phyloP scores from a whole-genome alignment of 1,284 basidiomycete genomes.

The Phaffia rhodozyma region DNA sequence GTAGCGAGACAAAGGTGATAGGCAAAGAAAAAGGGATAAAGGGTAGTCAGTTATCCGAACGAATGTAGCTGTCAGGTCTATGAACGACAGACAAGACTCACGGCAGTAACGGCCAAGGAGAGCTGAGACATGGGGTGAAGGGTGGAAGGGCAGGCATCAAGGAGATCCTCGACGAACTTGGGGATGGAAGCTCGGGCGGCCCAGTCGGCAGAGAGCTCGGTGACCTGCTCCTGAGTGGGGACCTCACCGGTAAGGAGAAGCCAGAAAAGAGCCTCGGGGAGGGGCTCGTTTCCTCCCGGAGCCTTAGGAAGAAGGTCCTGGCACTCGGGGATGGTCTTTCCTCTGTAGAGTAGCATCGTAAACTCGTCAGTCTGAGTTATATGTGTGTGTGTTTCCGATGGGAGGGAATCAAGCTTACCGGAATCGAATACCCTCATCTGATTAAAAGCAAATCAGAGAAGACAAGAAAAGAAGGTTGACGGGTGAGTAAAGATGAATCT shows the following conservation, averaged over 20 bases:
- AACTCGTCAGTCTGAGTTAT: no score
- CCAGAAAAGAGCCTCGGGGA: constrained; percentile 94
- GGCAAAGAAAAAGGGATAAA: not conserved
- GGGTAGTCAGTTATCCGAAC: not conserved
- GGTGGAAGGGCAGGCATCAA: constrained; percentile 84
- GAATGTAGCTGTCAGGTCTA: not conserved
- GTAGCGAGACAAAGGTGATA: constrained; percentile 12
- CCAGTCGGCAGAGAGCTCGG: constrained; percentile 78
- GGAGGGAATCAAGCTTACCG: constrained; percentile 33
- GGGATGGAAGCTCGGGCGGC: constrained; percentile 79
- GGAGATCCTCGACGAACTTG: constrained; percentile 81
- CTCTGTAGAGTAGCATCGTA: constrained; percentile 29
- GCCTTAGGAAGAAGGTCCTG: constrained; percentile 76
- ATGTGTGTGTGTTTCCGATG: constrained; percentile 23
- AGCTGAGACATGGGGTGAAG: constrained; percentile 97
- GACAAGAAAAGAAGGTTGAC: not conserved
- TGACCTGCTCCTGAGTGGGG: constrained; percentile 75
- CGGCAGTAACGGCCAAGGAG: constrained; percentile 82
- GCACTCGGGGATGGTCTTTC: constrained; percentile 81
- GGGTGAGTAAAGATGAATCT: not conserved
- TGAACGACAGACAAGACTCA: constrained; percentile 37
- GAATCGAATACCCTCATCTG: constrained; percentile 94
- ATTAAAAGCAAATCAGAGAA: constrained; percentile 9
- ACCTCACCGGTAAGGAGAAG: constrained; percentile 85
- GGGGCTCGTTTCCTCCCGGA: constrained; percentile 75